Base-by-base conservation (phyloP, 345 rosid genomes). In the Hypericum androsaemum region DNA sequence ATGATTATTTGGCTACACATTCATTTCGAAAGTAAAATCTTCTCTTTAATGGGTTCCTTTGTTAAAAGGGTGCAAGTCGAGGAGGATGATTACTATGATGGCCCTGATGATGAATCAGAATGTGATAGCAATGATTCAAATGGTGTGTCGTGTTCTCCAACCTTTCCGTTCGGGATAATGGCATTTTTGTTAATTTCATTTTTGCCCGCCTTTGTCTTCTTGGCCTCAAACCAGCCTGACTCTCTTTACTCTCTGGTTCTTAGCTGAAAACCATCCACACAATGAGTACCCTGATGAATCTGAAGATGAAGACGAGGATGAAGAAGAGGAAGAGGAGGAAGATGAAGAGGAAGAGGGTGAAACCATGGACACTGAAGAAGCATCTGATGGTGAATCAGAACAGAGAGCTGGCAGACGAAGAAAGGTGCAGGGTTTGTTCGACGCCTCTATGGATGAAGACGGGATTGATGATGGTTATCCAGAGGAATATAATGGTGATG, bases 241-340 rank as follows among this genome's bases (percentile, higher is more conserved):
- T 22, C 4, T 22, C 32, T 22, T 22, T 22, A 22, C 32, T 22
- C 47, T 59, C 48, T 56, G 50, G 51, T 57, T 58, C 32, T 57
- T 78, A 86, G 97, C 84, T 54, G 97, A 86, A 72, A 67, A 60
- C 48, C 81, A 89, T 67, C 95, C 88, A 41, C 63, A 50, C 50
- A 86, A 80, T 62, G 90, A 89, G 39, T 89, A 86, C 66, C 94
- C 96, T 1, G 86, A 89, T 16, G 90, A 86, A 71, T 73, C 79
- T 32, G 82, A 70, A 8, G 84, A 77, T 3, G 79, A 47, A 40
- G 44, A 49, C 15, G 66, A 54, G 41, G 32, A 22, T 1, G 4
- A 1, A 22, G 32, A 22, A 22, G 32, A 22, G 32, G 32, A 73
- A 0, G 72, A 70, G 38, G 76, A 64, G 3, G 77, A 61, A 9